Conservation (phyloP, 768 basidiomycete genomes). For the Gymnopilus junonius region DNA sequence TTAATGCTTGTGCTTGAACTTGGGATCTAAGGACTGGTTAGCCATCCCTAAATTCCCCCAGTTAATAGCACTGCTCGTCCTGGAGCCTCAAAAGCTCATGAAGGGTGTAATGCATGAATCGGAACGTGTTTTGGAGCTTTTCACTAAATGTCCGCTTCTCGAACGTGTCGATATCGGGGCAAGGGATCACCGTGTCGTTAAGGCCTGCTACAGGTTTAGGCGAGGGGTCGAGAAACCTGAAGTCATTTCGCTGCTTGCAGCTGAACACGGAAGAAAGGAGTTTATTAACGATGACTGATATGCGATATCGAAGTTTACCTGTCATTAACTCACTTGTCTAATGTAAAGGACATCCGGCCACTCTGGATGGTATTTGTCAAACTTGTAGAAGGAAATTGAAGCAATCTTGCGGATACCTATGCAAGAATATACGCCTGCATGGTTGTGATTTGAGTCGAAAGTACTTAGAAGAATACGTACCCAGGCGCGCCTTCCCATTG, state of each 20-base stretch:
- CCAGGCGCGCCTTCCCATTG: too few relatives aligned
- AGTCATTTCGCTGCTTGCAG: background rate
- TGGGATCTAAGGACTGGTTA: background rate
- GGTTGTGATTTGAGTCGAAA: too few relatives aligned
- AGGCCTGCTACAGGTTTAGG: background rate
- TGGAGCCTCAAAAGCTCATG: background rate
- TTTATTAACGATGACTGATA: background rate
- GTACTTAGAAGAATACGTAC: too few relatives aligned
- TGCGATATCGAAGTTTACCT: too few relatives aligned
- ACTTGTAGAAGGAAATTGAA: too few relatives aligned
- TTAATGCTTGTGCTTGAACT: too few relatives aligned
- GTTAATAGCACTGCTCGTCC: background rate
- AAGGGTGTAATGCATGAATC: background rate
- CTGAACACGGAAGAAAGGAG: background rate
- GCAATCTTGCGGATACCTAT: too few relatives aligned
- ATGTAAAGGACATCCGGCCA: too few relatives aligned
- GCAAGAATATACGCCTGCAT: too few relatives aligned
- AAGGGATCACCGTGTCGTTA: background rate
- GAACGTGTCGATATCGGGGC: background rate
- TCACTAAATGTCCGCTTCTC: background rate
- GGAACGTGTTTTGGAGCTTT: background rate
- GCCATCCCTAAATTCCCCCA: background rate
- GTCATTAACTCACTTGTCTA: too few relatives aligned
- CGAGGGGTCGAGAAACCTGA: background rate
- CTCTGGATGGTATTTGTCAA: too few relatives aligned